phyloP scores from a whole-genome alignment of 2,329 filamentous ascomycete genomes.

The Beauveria australis region DNA sequence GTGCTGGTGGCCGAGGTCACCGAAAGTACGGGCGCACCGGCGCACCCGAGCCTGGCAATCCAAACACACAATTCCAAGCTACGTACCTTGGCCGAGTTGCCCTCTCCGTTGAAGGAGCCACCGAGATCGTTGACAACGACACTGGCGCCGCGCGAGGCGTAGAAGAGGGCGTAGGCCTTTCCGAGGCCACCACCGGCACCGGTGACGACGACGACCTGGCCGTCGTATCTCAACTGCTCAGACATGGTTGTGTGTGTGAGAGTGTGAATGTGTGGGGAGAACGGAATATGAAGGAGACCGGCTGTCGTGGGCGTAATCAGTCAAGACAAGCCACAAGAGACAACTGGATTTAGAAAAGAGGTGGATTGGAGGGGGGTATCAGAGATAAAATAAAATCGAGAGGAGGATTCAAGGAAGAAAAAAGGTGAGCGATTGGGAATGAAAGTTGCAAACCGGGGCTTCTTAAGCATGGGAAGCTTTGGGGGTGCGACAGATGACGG shows the following conservation, averaged over 20 bases:
- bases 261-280: background rate
- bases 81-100: conserved; percentile 72
- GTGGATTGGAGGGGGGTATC: conserved; percentile 5
- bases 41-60: no score
- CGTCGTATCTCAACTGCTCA: conserved; percentile 68
- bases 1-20: background rate
- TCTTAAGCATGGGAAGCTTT: conserved; percentile 8
- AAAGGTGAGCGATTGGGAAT: background rate
- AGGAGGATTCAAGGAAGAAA: background rate
- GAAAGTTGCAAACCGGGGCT: conserved; percentile 2
- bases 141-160: conserved; percentile 82
- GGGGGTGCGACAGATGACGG: background rate
- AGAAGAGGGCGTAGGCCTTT: conserved; percentile 81
- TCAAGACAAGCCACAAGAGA: background rate
- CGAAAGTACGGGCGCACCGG: background rate
- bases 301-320: background rate
- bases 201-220: conserved; percentile 76
- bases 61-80: background rate
- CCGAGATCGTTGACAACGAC: conserved; percentile 97
- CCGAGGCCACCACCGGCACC: conserved; percentile 73
- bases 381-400: background rate
- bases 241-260: conserved; percentile 40
- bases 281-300: background rate
- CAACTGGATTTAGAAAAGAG: background rate
- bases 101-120: conserved; percentile 87